A percentile compares a stretch with the other conserved stretches of the same genome.
phyloP scores from a whole-genome alignment of 2,329 filamentous ascomycete genomes.

The Fusarium odoratissimum region DNA sequence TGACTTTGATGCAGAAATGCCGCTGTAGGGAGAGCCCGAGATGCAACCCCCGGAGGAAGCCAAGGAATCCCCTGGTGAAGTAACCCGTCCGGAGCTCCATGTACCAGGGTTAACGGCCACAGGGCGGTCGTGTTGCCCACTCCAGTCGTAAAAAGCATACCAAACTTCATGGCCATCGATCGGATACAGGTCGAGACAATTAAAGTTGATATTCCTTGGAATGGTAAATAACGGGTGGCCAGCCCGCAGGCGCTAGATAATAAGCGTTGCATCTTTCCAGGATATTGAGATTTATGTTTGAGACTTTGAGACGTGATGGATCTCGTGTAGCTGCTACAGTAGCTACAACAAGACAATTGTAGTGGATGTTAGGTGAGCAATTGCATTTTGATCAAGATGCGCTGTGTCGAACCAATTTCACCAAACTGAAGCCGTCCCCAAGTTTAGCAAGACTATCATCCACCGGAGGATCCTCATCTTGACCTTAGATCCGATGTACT shows the following conservation, averaged over 20 bases:
- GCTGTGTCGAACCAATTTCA: slow-evolving; percentile 14
- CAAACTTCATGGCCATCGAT: neutral
- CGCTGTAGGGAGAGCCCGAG: slow-evolving; percentile 38
- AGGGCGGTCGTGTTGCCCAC: slow-evolving; percentile 19
- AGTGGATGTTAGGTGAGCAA: neutral
- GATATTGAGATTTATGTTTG: slow-evolving; percentile 13
- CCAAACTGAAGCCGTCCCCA: neutral
- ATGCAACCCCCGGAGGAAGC: slow-evolving; percentile 39
- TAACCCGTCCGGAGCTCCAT: slow-evolving; percentile 36
- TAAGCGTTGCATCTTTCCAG: slow-evolving; percentile 16
- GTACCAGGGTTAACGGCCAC: slow-evolving; percentile 31
- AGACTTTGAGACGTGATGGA: slow-evolving; percentile 19
- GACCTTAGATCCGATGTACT: slow-evolving; percentile 2
- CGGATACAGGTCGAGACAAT: slow-evolving; percentile 9
- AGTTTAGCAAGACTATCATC: neutral
- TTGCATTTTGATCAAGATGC: neutral
- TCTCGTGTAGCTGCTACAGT: slow-evolving; percentile 16
- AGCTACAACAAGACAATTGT: neutral
- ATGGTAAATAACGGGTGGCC: slow-evolving; percentile 42
- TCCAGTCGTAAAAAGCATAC: slow-evolving; percentile 11
- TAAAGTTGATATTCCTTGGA: slow-evolving; percentile 30
- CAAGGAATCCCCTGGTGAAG: slow-evolving; percentile 39
- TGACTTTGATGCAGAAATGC: slow-evolving; percentile 31
- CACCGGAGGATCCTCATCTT: neutral
- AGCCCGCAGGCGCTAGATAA: slow-evolving; percentile 40